These are phyloP conservation scores for Rhodomyrtus tomentosa DNA, from an alignment of 345 rosid genomes.

Conservation along the genomic window DNA sequence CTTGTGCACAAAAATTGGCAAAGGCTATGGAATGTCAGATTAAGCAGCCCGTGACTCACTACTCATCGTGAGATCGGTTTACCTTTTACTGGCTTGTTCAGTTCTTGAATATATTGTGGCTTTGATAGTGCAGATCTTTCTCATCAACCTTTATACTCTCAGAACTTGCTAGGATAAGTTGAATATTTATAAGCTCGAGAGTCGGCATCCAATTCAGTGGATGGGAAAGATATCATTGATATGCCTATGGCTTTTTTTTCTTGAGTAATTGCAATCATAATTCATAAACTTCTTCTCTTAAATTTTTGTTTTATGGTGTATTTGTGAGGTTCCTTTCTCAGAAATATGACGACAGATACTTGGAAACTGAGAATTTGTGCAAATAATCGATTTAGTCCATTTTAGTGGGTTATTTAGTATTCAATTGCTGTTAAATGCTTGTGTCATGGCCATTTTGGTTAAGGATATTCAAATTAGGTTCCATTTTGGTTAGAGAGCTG, in stretches of 20 bases:
- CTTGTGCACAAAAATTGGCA: neutral
- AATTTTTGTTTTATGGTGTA: neutral
- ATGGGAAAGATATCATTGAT: neutral
- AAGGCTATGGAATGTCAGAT: neutral
- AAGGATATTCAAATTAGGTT: neutral
- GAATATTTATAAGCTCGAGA: neutral
- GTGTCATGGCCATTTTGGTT: neutral
- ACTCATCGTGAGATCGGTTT: neutral
- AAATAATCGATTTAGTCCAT: neutral
- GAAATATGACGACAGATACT: neutral
- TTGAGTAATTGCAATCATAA: neutral
- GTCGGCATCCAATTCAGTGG: neutral
- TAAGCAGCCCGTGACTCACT: neutral
- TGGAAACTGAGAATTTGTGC: neutral
- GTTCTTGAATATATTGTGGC: neutral
- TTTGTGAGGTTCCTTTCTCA: neutral
- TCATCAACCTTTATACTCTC: neutral
- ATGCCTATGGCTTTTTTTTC: neutral
- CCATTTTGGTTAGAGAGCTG: neutral
- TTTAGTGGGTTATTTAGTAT: neutral
- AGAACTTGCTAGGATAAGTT: neutral
- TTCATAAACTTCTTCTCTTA: neutral
- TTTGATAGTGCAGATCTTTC: neutral
- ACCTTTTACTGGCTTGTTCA: neutral
- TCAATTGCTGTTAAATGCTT: neutral